phyloP scores from a whole-genome alignment of 2,329 filamentous ascomycete genomes.

The Fusarium verticillioides region DNA sequence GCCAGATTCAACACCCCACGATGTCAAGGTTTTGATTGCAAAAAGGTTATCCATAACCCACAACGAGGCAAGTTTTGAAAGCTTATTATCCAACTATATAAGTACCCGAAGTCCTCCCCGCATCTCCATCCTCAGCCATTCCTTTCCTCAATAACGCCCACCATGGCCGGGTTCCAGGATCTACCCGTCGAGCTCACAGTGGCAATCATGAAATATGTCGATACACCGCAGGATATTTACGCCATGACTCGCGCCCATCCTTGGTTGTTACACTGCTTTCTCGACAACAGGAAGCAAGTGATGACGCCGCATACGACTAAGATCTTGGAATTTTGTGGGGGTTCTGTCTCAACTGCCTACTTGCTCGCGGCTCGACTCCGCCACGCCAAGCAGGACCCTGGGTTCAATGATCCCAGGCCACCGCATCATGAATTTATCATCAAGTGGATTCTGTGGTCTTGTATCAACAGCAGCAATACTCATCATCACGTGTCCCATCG shows the following conservation, averaged over 20 bases:
- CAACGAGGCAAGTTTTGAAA: neutral
- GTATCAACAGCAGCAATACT: rapidly evolving
- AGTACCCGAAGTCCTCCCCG: rapidly evolving
- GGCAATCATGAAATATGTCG: neutral
- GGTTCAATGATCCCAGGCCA: neutral
- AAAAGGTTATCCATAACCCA: neutral
- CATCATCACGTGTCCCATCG: neutral
- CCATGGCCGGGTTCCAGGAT: neutral
- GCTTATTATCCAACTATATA: neutral
- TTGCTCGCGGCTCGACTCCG: neutral
- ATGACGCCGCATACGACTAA: neutral
- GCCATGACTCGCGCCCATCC: neutral
- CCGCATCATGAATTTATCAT: neutral
- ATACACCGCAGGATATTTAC: neutral
- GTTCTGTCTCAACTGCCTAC: neutral
- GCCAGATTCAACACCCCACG: too few species aligned
- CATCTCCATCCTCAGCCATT: neutral
- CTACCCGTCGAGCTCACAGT: neutral
- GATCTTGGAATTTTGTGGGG: neutral
- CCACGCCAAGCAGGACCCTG: neutral
- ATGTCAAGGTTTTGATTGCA: too few species aligned
- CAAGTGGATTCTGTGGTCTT: rapidly evolving
- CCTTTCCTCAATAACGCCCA: neutral
- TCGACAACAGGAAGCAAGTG: neutral
- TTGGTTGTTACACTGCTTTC: neutral